Base-by-base conservation (phyloP, 2,329 filamentous ascomycete genomes). In the Myriosclerotinia curreyana region DNA sequence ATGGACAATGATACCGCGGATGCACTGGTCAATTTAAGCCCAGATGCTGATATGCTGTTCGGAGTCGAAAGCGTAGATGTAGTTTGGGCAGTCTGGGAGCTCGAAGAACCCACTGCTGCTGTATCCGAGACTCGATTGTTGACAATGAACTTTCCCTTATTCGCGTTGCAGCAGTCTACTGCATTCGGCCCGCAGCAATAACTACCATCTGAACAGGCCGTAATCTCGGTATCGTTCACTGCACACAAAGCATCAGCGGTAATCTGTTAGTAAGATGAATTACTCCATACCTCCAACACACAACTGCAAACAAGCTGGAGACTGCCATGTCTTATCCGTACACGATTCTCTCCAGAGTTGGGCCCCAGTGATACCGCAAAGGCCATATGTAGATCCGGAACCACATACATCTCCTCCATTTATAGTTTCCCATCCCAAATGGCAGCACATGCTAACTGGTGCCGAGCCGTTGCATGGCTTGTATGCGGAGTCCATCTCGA, bases 261-360 rank as follows among this genome's bases (percentile, higher is more conserved):
- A 22, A 9, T 38, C 15, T 5, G 11, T 54, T 28, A 36, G 8
- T 31, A 42, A 9, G 31, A 22, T 34, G 17, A 8, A 36, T 17
- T n/a, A 40, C 11, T 17, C 22, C 12, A 22, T 60, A 64, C 62
- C 62, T 49, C 58, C 40, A n/a, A 61, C 22, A 48, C 62, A 64
- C 14, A 64, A 22, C n/a, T 42, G 28, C 8, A 64, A 34, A 48
- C 56, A 64, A 15, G 8, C 8, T 14, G 62, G 56, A 22, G 62
- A 54, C 31, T 64, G 46, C 62, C 62, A 64, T 48, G 62, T 64
- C 34, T 22, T 34, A 12, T 61, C 56, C 12, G 56, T 64, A 61
- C 62, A 61, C 3, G 62, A 64, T 22, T 64, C 62, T 42, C 62
- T 46, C 56, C 56, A 64, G 15, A 64, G 31, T 40, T 64, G 56